Conservation (phyloP, 1,139 yeast species). For the Yamadazyma pseudoaaseri region DNA sequence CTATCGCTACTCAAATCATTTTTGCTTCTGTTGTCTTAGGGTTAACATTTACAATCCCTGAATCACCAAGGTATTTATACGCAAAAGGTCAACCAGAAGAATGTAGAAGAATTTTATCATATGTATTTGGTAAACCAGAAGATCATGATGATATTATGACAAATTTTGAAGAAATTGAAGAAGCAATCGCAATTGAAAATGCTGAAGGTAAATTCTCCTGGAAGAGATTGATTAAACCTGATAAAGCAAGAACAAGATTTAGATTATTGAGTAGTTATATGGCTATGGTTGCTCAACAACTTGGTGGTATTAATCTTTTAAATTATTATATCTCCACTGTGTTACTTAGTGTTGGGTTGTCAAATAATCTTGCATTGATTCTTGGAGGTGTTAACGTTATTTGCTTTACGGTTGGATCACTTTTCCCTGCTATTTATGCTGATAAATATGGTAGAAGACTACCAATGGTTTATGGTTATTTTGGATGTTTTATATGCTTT, state of each 20-base stretch:
- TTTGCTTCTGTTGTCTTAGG: slow-evolving; percentile 49
- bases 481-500: slow-evolving; percentile 22
- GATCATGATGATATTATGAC: slow-evolving; percentile 8
- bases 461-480: slow-evolving; percentile 51
- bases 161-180: slow-evolving; percentile 11
- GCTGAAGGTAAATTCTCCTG: slow-evolving; percentile 10
- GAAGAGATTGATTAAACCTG: slow-evolving; percentile 10
- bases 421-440: slow-evolving; percentile 63
- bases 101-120: slow-evolving; percentile 27
- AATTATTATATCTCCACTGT: slow-evolving; percentile 79
- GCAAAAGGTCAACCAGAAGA: slow-evolving; percentile 31
- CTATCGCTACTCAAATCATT: slow-evolving; percentile 50
- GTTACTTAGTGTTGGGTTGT: slow-evolving; percentile 63
- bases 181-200: slow-evolving; percentile 11
- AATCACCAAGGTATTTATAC: slow-evolving; percentile 56
- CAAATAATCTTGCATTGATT: slow-evolving; percentile 51
- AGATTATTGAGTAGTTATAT: slow-evolving; percentile 65
- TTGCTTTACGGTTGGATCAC: slow-evolving; percentile 50
- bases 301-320: slow-evolving; percentile 78
- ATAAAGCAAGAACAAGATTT: slow-evolving; percentile 21
- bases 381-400: slow-evolving; percentile 63
- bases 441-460: slow-evolving; percentile 71
- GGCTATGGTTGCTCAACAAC: slow-evolving; percentile 42
- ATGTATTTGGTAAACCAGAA: slow-evolving; percentile 9
- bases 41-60: slow-evolving; percentile 45